These are phyloP conservation scores for Talaromyces funiculosus DNA, from an alignment of 2,329 filamentous ascomycete species.

Conservation along the genomic window DNA sequence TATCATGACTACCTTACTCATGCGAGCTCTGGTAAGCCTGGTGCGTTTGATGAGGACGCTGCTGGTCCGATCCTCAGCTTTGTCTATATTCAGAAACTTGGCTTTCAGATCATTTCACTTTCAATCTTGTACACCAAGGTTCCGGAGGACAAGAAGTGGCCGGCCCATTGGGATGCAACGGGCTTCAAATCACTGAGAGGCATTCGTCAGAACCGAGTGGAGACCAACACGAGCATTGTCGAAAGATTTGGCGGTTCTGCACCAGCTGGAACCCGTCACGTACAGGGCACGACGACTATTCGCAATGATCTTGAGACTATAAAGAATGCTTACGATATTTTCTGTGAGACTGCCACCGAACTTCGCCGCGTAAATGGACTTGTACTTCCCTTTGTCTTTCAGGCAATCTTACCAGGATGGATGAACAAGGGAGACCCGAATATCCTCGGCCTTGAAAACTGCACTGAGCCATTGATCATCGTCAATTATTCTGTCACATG, in stretches of 20 bases:
- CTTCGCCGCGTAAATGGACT: constrained; percentile 4
- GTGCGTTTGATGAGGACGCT: constrained; percentile 8
- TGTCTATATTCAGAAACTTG: constrained; percentile 9
- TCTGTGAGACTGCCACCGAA: constrained; percentile 6
- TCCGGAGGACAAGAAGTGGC: constrained; percentile 10
- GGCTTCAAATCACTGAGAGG: constrained; percentile 8
- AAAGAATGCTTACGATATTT: constrained; percentile 5
- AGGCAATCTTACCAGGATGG: constrained; percentile 8
- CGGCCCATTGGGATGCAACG: constrained; percentile 10
- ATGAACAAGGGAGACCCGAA: constrained; percentile 10
- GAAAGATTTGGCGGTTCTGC: constrained; percentile 4
- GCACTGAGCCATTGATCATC: constrained; percentile 10
- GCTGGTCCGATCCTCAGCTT: constrained; percentile 7
- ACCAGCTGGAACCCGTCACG: constrained; percentile 3
- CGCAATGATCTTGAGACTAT: constrained; percentile 9
- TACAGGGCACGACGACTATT: constrained; percentile 8
- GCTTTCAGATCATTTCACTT: constrained; percentile 6
- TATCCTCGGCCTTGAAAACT: constrained; percentile 7
- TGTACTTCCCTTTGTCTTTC: constrained; percentile 4
- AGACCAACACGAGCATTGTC: constrained; percentile 8
- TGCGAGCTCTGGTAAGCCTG: neutral
- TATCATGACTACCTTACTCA: constrained; percentile 8
- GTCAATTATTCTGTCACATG: constrained; percentile 8
- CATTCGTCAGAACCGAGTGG: constrained; percentile 7
- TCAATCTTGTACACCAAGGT: constrained; percentile 7